phyloP scores from a whole-genome alignment of 306 rosid species.

The Citrullus mucosospermus region DNA sequence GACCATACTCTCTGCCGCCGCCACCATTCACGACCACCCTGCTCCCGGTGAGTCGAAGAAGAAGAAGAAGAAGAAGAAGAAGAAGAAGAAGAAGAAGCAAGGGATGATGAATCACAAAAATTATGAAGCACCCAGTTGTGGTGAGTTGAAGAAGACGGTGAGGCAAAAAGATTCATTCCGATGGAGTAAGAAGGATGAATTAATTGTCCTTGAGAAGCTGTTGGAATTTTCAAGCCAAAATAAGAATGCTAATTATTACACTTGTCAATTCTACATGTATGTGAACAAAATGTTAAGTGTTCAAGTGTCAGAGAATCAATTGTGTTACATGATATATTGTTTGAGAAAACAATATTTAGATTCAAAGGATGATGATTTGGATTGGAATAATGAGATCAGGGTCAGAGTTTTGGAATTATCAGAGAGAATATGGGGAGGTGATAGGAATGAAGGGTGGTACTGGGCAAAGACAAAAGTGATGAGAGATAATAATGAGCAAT shows the following conservation, averaged over 20 bases:
- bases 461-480: neutral
- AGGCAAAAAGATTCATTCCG: neutral
- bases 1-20: too few species aligned
- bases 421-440: neutral
- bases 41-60: too few species aligned
- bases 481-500: neutral
- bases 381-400: too few species aligned
- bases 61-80: too few species aligned
- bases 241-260: neutral
- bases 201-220: neutral
- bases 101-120: neutral
- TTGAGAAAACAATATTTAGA: neutral
- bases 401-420: neutral
- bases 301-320: neutral
- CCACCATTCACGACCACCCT: too few species aligned
- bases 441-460: neutral
- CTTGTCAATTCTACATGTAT: neutral
- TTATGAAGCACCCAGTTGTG: neutral
- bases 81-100: too few species aligned
- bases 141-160: neutral
- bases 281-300: neutral
- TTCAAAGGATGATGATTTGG: too few species aligned
- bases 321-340: neutral
- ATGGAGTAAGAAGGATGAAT: neutral
- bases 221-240: neutral